phyloP scores from a whole-genome alignment of 1,284 basidiomycete genomes.

The Cryptococcus amylolentus region DNA sequence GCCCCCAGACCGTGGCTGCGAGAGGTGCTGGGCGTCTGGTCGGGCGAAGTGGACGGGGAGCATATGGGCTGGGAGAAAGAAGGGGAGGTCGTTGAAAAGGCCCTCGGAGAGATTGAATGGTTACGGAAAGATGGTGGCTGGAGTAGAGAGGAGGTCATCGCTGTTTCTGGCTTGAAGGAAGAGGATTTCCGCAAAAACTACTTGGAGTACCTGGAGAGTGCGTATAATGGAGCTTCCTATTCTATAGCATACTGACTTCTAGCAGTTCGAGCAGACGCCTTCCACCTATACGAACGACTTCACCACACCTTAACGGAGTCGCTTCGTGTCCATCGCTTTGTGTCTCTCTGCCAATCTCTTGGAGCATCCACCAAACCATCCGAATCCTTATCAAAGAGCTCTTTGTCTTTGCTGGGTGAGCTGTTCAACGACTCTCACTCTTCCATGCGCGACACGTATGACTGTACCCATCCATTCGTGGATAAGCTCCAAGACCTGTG shows the following conservation, averaged over 20 bases:
- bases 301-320: slow-evolving; percentile 74
- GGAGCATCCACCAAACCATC: slow-evolving; percentile 2
- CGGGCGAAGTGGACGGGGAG: slow-evolving; percentile 14
- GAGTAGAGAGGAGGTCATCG: slow-evolving; percentile 64
- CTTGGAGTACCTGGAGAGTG: slow-evolving; percentile 71
- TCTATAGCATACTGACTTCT: background rate
- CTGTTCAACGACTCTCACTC: slow-evolving; percentile 75
- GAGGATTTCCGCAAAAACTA: slow-evolving; percentile 63
- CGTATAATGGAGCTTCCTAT: slow-evolving; percentile 19
- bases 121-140: slow-evolving; percentile 35
- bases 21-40: slow-evolving; percentile 57
- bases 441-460: slow-evolving; percentile 64
- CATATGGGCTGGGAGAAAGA: slow-evolving; percentile 20
- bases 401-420: slow-evolving; percentile 55
- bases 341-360: slow-evolving; percentile 58
- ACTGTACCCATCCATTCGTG: slow-evolving; percentile 75
- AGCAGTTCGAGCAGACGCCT: slow-evolving; percentile 68
- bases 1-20: slow-evolving; percentile 25
- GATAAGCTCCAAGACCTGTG: slow-evolving; percentile 62
- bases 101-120: slow-evolving; percentile 56
- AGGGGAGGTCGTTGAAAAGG: slow-evolving; percentile 50
- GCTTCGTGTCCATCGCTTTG: slow-evolving; percentile 71
- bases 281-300: slow-evolving; percentile 73
- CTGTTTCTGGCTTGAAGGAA: slow-evolving; percentile 59
- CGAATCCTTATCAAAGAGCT: background rate